These are phyloP conservation scores for Geranium incanum DNA, from an alignment of 441 rosid species.

Conservation along the genomic window DNA sequence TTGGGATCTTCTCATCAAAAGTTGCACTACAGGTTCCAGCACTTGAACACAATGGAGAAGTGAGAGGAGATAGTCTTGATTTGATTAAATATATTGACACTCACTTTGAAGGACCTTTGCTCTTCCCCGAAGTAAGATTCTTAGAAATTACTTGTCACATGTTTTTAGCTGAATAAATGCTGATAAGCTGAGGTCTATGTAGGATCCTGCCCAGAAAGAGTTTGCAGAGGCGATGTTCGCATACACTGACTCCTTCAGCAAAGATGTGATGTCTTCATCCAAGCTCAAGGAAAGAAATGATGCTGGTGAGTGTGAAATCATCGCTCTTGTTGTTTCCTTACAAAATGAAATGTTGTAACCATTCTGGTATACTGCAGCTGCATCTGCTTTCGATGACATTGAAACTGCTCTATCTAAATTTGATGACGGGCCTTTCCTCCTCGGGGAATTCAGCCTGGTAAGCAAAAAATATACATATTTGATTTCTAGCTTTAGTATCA, in stretches of 20 bases:
- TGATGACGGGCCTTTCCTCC: slow-evolving; percentile 59
- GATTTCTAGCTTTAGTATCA: background rate
- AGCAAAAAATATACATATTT: background rate
- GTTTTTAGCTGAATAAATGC: slow-evolving; percentile 6
- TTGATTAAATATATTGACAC: slow-evolving; percentile 62
- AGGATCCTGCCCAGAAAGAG: slow-evolving; percentile 61
- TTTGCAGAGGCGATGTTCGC: slow-evolving; percentile 59
- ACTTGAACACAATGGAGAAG: slow-evolving; percentile 58
- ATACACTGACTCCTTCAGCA: slow-evolving; percentile 41
- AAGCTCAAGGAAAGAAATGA: slow-evolving; percentile 44
- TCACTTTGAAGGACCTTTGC: slow-evolving; percentile 70
- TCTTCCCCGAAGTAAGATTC: slow-evolving; percentile 53
- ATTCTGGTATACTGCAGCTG: slow-evolving; percentile 25
- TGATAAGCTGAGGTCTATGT: slow-evolving; percentile 5
- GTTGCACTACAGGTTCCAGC: slow-evolving; percentile 51
- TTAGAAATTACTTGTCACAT: too few relatives aligned
- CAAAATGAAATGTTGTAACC: background rate
- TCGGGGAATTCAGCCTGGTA: slow-evolving; percentile 64
- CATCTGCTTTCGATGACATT: slow-evolving; percentile 51
- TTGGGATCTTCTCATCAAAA: too few relatives aligned
- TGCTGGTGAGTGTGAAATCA: slow-evolving; percentile 37
- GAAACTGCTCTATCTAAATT: slow-evolving; percentile 62
- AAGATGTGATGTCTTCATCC: slow-evolving; percentile 39
- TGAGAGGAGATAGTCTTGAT: slow-evolving; percentile 71
- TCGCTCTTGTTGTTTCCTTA: slow-evolving; percentile 10